phyloP scores from a whole-genome alignment of 2,329 filamentous ascomycete genomes.

The Ceratocystis lukuohia region DNA sequence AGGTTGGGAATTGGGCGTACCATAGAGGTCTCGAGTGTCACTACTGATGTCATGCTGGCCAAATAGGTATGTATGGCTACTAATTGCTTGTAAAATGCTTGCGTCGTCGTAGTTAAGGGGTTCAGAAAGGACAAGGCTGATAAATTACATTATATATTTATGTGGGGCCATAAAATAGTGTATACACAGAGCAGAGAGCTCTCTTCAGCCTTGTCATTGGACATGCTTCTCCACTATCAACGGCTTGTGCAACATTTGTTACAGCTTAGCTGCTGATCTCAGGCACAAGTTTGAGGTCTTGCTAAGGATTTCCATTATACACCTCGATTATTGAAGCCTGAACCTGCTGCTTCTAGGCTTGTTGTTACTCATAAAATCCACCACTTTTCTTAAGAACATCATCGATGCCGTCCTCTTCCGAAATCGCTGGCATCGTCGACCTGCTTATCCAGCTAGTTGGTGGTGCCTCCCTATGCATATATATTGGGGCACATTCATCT shows the following conservation, averaged over 20 bases:
- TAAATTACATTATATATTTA: neutral
- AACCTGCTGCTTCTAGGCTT: neutral
- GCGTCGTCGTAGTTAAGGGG: neutral
- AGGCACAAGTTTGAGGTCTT: too few species aligned
- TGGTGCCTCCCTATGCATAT: slow-evolving; percentile 70
- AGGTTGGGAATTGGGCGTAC: slow-evolving; percentile 34
- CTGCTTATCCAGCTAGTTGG: slow-evolving; percentile 33
- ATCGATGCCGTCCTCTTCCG: neutral
- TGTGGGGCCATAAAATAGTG: neutral
- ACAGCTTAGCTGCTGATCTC: too few species aligned
- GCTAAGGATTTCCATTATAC: too few species aligned
- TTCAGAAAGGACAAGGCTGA: neutral
- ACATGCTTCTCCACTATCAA: neutral
- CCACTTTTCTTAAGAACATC: neutral
- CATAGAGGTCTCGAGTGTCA: slow-evolving; percentile 76
- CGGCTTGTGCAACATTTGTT: neutral
- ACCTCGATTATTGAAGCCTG: neutral
- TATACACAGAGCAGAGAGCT: neutral
- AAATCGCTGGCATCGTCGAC: slow-evolving; percentile 3
- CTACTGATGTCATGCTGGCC: slow-evolving; percentile 56
- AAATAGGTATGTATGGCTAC: neutral
- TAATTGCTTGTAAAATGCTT: neutral
- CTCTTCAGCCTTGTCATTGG: neutral
- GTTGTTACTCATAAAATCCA: neutral
- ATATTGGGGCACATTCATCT: slow-evolving; percentile 71